These are phyloP conservation scores for Penicillium janthinellum DNA, from an alignment of 2,329 filamentous ascomycete genomes.

Conservation along the genomic window DNA sequence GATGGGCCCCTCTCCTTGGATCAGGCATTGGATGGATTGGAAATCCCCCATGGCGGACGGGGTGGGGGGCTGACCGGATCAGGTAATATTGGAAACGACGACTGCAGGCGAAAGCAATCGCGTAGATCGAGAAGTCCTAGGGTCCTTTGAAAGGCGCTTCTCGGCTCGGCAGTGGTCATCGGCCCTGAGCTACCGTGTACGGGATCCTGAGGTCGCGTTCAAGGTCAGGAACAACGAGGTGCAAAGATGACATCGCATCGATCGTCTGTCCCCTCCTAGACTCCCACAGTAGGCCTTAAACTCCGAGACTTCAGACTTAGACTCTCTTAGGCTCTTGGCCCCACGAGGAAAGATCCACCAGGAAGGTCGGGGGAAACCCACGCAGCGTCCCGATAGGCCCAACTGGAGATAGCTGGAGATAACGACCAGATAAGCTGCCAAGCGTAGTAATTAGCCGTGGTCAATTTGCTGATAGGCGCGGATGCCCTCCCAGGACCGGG, in stretches of 20 bases:
- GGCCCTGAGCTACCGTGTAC: background rate
- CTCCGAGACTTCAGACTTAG: background rate
- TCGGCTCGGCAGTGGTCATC: background rate
- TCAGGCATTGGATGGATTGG: background rate
- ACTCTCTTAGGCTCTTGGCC: background rate
- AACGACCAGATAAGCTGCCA: slow-evolving; percentile 28
- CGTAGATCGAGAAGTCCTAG: background rate
- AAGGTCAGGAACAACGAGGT: background rate
- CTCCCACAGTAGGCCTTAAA: too few species aligned
- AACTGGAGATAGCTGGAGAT: slow-evolving; percentile 14
- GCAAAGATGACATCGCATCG: background rate
- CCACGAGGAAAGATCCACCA: slow-evolving; percentile 5
- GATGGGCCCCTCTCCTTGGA: background rate
- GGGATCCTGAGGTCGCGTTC: background rate
- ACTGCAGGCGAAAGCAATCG: background rate
- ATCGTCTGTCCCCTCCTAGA: background rate
- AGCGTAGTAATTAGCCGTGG: slow-evolving; percentile 34
- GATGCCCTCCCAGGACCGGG: background rate
- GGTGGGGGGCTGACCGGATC: slow-evolving; percentile 2
- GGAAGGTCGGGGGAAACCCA: background rate
- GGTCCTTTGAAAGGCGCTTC: background rate
- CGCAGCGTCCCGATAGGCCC: slow-evolving; percentile 3
- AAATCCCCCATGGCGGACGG: background rate
- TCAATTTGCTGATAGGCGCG: slow-evolving; percentile 26
- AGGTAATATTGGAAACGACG: background rate